Evolutionary conservation across 805 yeast genomes (phyloP).

Genomic region (Helenozyma rhizophorensis): DNA sequence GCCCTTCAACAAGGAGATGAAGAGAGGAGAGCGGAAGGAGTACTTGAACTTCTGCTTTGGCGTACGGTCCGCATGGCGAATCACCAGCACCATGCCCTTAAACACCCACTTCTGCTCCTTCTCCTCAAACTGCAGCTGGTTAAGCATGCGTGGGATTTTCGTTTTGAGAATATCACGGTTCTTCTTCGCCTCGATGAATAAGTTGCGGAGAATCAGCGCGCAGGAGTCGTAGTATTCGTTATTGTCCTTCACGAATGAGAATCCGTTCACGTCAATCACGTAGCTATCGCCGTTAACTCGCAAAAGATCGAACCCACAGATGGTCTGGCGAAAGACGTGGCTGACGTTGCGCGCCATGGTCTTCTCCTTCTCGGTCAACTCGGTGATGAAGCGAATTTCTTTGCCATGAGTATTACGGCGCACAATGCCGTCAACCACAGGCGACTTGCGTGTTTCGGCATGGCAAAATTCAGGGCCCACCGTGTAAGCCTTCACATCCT

Average conservation of each 20-base stretch:
- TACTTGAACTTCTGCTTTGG: slow-evolving; percentile 97
- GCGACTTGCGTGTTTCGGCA: slow-evolving; percentile 97
- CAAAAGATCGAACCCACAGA: slow-evolving; percentile 93
- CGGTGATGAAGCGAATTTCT: slow-evolving; percentile 87
- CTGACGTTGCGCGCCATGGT: slow-evolving; percentile 77
- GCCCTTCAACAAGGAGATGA: slow-evolving; percentile 83
- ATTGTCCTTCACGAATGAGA: slow-evolving; percentile 94
- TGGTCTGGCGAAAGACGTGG: slow-evolving; percentile 78
- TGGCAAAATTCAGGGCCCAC: slow-evolving; percentile 90
- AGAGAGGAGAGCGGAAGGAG: slow-evolving; percentile 84
- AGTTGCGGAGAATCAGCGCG: slow-evolving; percentile 68
- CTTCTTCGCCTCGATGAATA: slow-evolving; percentile 57
- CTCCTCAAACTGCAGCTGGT: slow-evolving; percentile 45
- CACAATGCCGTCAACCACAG: slow-evolving; percentile 99
- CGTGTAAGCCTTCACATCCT: slow-evolving; percentile 97
- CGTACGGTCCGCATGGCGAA: slow-evolving; percentile 97
- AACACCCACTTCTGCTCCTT: slow-evolving; percentile 92
- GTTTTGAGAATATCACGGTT: slow-evolving; percentile 36
- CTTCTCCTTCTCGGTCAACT: slow-evolving; percentile 68
- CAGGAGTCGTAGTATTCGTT: slow-evolving; percentile 78
- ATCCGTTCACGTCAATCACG: slow-evolving; percentile 97
- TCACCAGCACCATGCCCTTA: slow-evolving; percentile 86
- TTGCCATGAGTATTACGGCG: slow-evolving; percentile 96
- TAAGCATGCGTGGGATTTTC: slow-evolving; percentile 30
- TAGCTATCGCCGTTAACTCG: slow-evolving; percentile 84